These are phyloP conservation scores for Kuraishia capsulata DNA, from an alignment of 805 yeast genomes.

Conservation along the genomic window DNA sequence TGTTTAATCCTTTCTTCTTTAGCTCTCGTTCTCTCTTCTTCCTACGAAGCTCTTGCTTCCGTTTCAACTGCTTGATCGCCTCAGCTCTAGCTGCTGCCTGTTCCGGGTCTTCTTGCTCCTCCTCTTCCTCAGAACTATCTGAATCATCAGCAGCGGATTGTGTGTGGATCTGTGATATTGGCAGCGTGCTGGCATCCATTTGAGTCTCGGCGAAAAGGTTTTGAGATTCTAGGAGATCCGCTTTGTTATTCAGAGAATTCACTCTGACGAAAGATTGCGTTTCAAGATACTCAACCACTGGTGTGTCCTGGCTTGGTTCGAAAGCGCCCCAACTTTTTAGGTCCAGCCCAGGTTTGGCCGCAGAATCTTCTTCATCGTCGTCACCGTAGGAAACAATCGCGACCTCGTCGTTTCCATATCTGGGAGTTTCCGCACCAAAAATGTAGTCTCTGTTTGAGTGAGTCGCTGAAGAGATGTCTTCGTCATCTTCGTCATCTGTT, in stretches of 20 bases:
- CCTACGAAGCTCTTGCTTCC: constrained; percentile 13
- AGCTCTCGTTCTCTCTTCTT: constrained; percentile 35
- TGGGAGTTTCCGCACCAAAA: background rate
- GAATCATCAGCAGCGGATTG: constrained; percentile 2
- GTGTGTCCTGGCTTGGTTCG: constrained; percentile 2
- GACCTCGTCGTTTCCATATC: background rate
- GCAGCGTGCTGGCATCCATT: constrained; percentile 14
- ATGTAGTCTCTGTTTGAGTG: too few species aligned
- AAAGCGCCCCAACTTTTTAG: constrained; percentile 5
- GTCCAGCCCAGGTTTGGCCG: constrained; percentile 7
- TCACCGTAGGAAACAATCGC: constrained; percentile 7
- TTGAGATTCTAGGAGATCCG: constrained; percentile 16
- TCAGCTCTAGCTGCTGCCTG: constrained; percentile 9
- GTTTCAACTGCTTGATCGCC: constrained; percentile 14
- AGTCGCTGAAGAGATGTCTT: too few species aligned
- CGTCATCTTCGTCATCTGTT: constrained; percentile 5
- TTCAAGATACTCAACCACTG: constrained; percentile 1
- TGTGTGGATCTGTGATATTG: constrained; percentile 2
- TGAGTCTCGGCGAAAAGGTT: constrained; percentile 21
- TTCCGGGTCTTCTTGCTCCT: constrained; percentile 29
- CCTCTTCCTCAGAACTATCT: constrained; percentile 19
- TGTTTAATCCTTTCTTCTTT: constrained; percentile 47
- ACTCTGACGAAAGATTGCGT: too few species aligned
- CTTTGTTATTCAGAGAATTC: background rate
- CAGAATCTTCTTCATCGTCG: constrained; percentile 17